Conservation (phyloP, 2,329 filamentous ascomycete species). For the Colletotrichum tabaci region DNA sequence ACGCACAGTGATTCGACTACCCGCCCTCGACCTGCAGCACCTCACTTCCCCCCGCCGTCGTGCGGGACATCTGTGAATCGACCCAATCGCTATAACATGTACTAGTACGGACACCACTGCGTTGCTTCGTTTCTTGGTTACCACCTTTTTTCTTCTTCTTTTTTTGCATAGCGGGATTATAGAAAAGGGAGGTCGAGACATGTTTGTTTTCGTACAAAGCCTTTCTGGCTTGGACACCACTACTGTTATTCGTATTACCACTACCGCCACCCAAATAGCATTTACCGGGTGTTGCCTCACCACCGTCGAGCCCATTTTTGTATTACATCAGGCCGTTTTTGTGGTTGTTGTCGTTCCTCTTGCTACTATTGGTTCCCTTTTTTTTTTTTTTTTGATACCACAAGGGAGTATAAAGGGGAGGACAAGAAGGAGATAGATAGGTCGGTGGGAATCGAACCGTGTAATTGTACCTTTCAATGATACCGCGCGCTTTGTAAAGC, state of each 20-base stretch:
- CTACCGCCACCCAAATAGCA: background rate
- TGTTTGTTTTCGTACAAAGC: background rate
- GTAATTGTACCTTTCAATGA: background rate
- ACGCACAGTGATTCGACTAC: background rate
- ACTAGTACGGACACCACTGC: background rate
- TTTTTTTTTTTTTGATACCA: conserved; percentile 11
- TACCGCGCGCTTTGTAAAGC: background rate
- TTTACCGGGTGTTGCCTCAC: background rate
- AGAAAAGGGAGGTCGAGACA: background rate
- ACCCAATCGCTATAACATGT: background rate
- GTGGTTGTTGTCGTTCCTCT: background rate
- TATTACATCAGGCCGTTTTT: background rate
- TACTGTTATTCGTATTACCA: background rate
- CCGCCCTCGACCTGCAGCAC: background rate
- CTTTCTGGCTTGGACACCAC: conserved; percentile 18
- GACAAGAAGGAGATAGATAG: background rate
- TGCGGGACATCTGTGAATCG: background rate
- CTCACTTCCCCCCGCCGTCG: background rate
- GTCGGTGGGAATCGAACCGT: background rate
- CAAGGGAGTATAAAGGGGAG: too few relatives aligned
- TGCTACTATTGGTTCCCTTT: too few relatives aligned
- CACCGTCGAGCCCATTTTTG: background rate
- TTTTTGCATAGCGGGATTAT: conserved; percentile 37
- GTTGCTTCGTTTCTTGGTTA: background rate
- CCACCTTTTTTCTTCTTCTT: background rate